phyloP scores from a whole-genome alignment of 164 flowering plant genomes.

The Warburgia ugandensis region DNA sequence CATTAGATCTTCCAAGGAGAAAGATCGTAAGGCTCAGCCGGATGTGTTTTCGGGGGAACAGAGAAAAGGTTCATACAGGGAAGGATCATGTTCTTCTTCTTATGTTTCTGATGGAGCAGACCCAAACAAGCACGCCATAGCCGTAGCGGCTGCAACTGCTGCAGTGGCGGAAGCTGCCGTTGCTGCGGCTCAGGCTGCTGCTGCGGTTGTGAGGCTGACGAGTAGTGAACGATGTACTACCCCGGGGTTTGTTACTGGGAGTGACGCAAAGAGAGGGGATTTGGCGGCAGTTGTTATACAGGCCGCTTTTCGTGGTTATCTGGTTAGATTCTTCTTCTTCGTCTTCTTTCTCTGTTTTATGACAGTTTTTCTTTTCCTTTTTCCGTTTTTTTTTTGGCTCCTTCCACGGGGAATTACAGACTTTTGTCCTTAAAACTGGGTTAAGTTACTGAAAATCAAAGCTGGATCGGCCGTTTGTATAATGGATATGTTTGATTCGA shows the following conservation, averaged over 20 bases:
- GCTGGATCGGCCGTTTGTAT: no score
- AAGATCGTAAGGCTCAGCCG: slow-evolving; percentile 2
- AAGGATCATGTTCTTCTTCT: slow-evolving; percentile 1
- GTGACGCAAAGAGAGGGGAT: slow-evolving; percentile 17
- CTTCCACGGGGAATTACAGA: no score
- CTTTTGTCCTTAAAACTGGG: no score
- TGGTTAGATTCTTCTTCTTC: slow-evolving; percentile 32
- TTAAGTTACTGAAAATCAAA: no score
- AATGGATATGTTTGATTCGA: no score
- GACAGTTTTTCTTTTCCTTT: no score
- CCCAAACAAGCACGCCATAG: slow-evolving; percentile 75
- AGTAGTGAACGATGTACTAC: slow-evolving; percentile 21
- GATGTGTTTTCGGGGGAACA: background rate
- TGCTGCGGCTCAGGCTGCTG: slow-evolving; percentile 83
- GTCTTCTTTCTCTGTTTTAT: background rate
- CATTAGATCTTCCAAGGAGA: slow-evolving; percentile 21
- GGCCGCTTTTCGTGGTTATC: slow-evolving; percentile 70
- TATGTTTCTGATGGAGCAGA: slow-evolving; percentile 23
- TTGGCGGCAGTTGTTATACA: slow-evolving; percentile 65
- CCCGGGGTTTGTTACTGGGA: slow-evolving; percentile 11
- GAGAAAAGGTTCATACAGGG: slow-evolving; percentile 13
- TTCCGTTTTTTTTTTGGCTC: background rate
- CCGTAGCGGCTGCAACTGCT: slow-evolving; percentile 86
- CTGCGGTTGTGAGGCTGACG: slow-evolving; percentile 67
- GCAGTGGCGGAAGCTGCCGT: slow-evolving; percentile 85